A percentile compares a stretch with the other conserved stretches of the same genome.
Evolutionary conservation across 352 stramenopile genomes (phyloP).

Genomic region (Phytophthora pluvialis): DNA sequence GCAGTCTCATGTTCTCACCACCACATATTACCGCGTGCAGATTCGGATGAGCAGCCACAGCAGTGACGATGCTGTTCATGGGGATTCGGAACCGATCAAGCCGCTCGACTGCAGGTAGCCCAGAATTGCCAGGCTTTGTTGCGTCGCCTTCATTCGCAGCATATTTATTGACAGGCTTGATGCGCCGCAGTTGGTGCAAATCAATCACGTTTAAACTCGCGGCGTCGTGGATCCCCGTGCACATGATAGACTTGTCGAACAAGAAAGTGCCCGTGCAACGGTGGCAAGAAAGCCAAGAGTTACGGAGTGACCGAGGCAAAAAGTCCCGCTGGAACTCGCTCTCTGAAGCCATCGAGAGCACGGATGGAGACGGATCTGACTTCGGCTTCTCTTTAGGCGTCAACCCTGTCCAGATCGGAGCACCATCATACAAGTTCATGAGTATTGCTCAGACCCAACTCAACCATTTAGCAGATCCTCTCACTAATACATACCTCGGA

Average conservation of each 20-base stretch:
- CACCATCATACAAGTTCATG: neutral
- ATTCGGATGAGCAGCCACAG: constrained; percentile 50
- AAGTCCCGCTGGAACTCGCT: constrained; percentile 30
- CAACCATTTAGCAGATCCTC: neutral
- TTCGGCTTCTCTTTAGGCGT: constrained; percentile 29
- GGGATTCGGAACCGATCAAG: constrained; percentile 62
- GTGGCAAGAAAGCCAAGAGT: constrained; percentile 65
- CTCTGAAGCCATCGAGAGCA: constrained; percentile 35
- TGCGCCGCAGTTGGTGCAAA: constrained; percentile 46
- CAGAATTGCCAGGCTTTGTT: constrained; percentile 1
- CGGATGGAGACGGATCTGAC: constrained; percentile 32
- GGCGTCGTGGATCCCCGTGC: constrained; percentile 49
- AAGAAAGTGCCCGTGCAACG: constrained; percentile 52
- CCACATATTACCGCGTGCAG: constrained; percentile 57
- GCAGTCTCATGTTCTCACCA: constrained; percentile 47
- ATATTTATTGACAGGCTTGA: neutral
- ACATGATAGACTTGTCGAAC: constrained; percentile 62
- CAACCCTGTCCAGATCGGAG: constrained; percentile 14
- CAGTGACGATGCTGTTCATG: constrained; percentile 49
- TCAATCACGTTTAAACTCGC: constrained; percentile 57
- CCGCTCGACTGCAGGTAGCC: constrained; percentile 31
- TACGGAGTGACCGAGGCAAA: constrained; percentile 32
- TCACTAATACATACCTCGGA: constrained; percentile 42
- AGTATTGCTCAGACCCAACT: neutral
- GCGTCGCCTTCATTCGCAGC: neutral